A percentile compares a stretch with the other conserved stretches of the same genome.
Conservation (phyloP, 2,329 filamentous ascomycete species). For the Rutstroemia sydowiana region DNA sequence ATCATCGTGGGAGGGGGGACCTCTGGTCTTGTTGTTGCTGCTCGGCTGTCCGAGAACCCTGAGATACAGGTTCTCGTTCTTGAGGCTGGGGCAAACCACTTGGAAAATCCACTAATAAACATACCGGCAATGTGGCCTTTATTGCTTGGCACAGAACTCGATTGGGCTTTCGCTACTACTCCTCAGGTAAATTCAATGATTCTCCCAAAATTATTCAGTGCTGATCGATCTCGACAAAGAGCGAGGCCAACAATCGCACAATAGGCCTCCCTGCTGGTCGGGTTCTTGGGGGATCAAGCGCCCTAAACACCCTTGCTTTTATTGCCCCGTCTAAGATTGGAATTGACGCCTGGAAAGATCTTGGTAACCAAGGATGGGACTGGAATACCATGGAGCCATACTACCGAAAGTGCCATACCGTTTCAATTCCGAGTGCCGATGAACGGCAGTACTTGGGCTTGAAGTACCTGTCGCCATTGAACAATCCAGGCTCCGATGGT, state of each 20-base stretch:
- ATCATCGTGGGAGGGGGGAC: conserved; percentile 1
- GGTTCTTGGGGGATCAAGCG: conserved; percentile 30
- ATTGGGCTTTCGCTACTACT: conserved; percentile 4
- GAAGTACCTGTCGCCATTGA: background rate
- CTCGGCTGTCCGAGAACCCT: conserved; percentile 33
- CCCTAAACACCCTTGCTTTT: conserved; percentile 31
- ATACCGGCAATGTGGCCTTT: conserved; percentile 19
- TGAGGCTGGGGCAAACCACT: conserved; percentile 34
- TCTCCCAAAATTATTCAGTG: too few species aligned
- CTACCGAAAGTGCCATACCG: conserved; percentile 31
- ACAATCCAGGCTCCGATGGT: background rate
- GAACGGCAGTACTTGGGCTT: conserved; percentile 1
- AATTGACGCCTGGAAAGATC: conserved; percentile 33
- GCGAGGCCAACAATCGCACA: background rate
- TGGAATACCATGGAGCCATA: conserved; percentile 34
- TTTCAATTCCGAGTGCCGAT: background rate
- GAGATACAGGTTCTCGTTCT: conserved; percentile 33
- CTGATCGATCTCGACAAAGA: background rate
- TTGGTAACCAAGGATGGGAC: conserved; percentile 34
- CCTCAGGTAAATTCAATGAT: background rate
- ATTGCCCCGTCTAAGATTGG: conserved; percentile 20
- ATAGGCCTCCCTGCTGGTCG: conserved; percentile 23
- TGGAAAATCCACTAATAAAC: conserved; percentile 30
- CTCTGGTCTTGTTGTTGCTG: conserved; percentile 29
- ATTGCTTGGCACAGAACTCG: background rate